Conservation (phyloP, 495 filamentous ascomycete species). For the Penicillium atrosanguineum region DNA sequence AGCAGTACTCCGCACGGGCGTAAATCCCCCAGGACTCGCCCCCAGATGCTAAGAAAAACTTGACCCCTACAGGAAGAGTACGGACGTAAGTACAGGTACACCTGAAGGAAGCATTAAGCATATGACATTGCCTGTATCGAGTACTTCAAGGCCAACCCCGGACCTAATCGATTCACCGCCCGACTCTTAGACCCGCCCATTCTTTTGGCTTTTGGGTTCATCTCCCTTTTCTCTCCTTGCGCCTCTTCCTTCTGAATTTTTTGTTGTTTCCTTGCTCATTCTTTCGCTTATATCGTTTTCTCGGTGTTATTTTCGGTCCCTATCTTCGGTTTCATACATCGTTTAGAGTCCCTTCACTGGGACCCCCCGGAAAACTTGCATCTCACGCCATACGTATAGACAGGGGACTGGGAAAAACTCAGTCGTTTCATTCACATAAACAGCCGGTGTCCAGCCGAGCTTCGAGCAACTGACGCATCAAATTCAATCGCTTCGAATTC, state of each 20-base stretch:
- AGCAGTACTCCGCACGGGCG: conserved; percentile 17
- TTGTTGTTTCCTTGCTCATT: conserved; percentile 10
- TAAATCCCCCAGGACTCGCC: conserved; percentile 20
- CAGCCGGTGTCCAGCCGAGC: not conserved
- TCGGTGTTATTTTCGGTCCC: conserved; percentile 12
- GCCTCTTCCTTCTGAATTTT: conserved; percentile 14
- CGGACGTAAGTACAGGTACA: not conserved
- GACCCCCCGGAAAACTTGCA: not conserved
- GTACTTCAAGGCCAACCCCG: not conserved
- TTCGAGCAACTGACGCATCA: not conserved
- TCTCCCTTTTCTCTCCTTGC: conserved; percentile 27
- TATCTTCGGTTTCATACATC: conserved; percentile 12
- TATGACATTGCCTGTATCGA: not conserved
- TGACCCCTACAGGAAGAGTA: conserved; percentile 5
- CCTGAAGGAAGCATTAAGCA: not conserved
- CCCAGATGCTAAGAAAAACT: conserved; percentile 16
- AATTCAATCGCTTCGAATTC: not conserved
- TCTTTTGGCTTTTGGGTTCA: conserved; percentile 18
- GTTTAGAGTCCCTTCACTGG: conserved; percentile 6
- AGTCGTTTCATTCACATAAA: conserved; percentile 2
- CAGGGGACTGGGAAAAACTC: conserved; percentile 4
- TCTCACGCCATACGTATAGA: conserved; percentile 10
- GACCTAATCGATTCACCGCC: conserved; percentile 32
- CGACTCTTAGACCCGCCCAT: conserved; percentile 19
- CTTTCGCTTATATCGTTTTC: conserved; percentile 4